Percentiles rank a stretch among this genome's conserved stretches.
phyloP scores from a whole-genome alignment of 2,329 filamentous ascomycete species.

The Scopulariopsis brevicaulis region DNA sequence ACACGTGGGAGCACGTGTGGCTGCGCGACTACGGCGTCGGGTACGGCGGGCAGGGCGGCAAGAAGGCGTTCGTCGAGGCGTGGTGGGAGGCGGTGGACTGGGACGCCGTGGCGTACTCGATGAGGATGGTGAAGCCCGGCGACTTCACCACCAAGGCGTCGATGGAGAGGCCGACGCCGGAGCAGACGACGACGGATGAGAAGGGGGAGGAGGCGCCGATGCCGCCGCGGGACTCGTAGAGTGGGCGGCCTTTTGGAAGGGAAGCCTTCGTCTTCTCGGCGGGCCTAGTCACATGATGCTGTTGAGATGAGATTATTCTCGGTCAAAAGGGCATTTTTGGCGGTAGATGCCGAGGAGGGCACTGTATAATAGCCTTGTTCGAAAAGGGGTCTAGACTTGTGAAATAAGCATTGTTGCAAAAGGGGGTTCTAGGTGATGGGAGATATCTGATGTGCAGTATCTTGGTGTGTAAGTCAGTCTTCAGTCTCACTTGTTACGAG shows the following conservation, averaged over 20 bases:
- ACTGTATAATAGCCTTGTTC: background rate
- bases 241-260: background rate
- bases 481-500: no score
- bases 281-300: no score
- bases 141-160: background rate
- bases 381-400: background rate
- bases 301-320: no score
- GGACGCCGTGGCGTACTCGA: conserved; percentile 47
- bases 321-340: no score
- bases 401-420: no score
- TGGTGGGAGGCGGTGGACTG: conserved; percentile 92
- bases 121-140: background rate
- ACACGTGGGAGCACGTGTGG: conserved; percentile 94
- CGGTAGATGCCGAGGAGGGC: background rate
- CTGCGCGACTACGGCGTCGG: conserved; percentile 65
- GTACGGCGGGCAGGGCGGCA: conserved; percentile 52
- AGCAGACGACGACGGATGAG: background rate
- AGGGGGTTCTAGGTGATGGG: no score
- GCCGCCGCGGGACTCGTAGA: background rate
- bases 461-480: no score
- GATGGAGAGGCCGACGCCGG: background rate
- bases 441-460: no score
- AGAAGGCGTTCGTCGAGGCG: conserved; percentile 59
- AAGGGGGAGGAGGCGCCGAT: background rate
- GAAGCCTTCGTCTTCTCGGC: background rate